These are phyloP conservation scores for Fusarium sp. DNA, from an alignment of 2,329 filamentous ascomycete genomes.

Conservation along the genomic window DNA sequence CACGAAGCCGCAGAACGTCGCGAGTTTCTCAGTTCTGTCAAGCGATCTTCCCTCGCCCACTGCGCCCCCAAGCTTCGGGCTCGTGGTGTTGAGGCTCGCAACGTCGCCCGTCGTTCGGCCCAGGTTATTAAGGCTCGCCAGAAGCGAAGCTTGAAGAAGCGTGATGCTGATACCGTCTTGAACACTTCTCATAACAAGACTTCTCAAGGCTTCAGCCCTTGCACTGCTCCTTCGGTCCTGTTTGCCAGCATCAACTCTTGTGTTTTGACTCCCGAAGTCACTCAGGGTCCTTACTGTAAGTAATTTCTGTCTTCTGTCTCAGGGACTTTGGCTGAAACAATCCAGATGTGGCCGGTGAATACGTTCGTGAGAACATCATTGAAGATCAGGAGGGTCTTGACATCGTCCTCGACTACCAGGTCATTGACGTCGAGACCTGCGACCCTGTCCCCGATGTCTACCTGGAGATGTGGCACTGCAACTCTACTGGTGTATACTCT, in stretches of 20 bases:
- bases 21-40: conserved; percentile 49
- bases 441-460: conserved; percentile 51
- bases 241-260: conserved; percentile 54
- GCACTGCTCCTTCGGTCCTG: conserved; percentile 45
- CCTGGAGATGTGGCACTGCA: conserved; percentile 58
- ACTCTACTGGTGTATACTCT: conserved; percentile 57
- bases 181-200: conserved; percentile 50
- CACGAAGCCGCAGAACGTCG: conserved; percentile 60
- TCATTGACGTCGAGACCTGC: conserved; percentile 55
- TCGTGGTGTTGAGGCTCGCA: conserved; percentile 55
- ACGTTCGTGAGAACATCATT: conserved; percentile 48
- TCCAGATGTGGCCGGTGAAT: conserved; percentile 44
- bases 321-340: not conserved
- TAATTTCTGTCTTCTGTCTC: not conserved
- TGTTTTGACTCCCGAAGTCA: conserved; percentile 58
- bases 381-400: conserved; percentile 53
- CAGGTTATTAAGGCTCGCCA: conserved; percentile 52
- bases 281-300: conserved; percentile 56
- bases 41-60: conserved; percentile 54
- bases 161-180: conserved; percentile 46
- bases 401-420: conserved; percentile 54
- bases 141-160: conserved; percentile 46
- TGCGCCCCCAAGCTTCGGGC: conserved; percentile 57
- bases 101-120: conserved; percentile 54
- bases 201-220: conserved; percentile 42